Evolutionary conservation across 1,139 yeast species (phyloP).

Genomic region (Saccharomyces hybrid): DNA sequence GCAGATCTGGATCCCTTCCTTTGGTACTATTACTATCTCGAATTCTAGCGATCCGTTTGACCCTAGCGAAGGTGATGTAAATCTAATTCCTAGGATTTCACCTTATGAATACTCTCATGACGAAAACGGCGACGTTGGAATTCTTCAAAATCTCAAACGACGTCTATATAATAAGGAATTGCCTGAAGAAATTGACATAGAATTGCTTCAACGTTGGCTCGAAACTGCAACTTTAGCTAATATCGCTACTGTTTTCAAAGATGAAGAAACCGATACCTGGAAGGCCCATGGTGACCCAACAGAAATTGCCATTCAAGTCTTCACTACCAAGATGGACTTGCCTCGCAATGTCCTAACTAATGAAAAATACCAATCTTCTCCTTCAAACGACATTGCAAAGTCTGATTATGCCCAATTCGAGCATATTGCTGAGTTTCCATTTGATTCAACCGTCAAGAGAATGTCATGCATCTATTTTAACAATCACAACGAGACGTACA

Average conservation of each 20-base stretch:
- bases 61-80: slow-evolving; percentile 58
- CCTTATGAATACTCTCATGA: slow-evolving; percentile 47
- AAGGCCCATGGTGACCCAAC: slow-evolving; percentile 89
- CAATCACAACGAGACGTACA: slow-evolving; percentile 50
- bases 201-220: slow-evolving; percentile 47
- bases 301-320: slow-evolving; percentile 81
- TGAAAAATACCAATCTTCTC: slow-evolving; percentile 35
- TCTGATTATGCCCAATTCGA: slow-evolving; percentile 10
- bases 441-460: slow-evolving; percentile 77
- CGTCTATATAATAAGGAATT: slow-evolving; percentile 36
- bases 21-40: slow-evolving; percentile 57
- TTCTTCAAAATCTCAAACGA: slow-evolving; percentile 42
- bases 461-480: slow-evolving; percentile 63
- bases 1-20: slow-evolving; percentile 74
- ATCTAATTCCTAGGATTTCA: slow-evolving; percentile 32
- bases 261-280: slow-evolving; percentile 40
- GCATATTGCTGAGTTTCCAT: slow-evolving; percentile 67
- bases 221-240: slow-evolving; percentile 79
- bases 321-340: slow-evolving; percentile 39
- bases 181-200: slow-evolving; percentile 32
- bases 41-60: slow-evolving; percentile 64
- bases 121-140: slow-evolving; percentile 41
- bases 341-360: slow-evolving; percentile 68
- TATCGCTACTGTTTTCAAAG: slow-evolving; percentile 64
- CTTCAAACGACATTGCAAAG: slow-evolving; percentile 1